Evolutionary conservation across 140 eudicot species (phyloP), one percentile per base, ranked within the genome.

Genomic region (Erigeron philadelphicus): DNA sequence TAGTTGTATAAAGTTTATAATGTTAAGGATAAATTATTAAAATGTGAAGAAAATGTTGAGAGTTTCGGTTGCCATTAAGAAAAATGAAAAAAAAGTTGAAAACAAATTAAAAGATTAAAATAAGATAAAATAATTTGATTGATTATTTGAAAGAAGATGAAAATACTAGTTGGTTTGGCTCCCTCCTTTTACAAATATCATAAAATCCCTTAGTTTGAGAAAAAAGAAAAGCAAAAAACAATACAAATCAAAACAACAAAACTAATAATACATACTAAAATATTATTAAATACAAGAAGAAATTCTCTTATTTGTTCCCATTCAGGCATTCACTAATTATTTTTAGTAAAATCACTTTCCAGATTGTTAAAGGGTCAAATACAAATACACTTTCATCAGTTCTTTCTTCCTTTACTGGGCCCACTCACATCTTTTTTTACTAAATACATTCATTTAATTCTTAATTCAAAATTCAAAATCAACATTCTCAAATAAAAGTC

Each of bases 321-420:
- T 46, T n/a, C n/a, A n/a, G n/a, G n/a, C n/a, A n/a, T n/a, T 71
- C 56, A 71, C 45, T 57, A 41, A 21, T 71, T 71, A 31, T 31
- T 31, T 31, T 31, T 31, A 31, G 38, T 71, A 44, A 17, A 12
- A 45, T 60, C 21, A 25, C 76, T 71, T 71, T 71, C 68, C 68
- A 71, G 76, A 71, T 71, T 46, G 76, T 71, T 44, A 49, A 16
- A 45, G 75, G 11, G 45, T 31, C 75, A 70, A 56, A 70, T 70
- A 45, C 75, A 58, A 58, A 11, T 60, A 31, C 38, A 31, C 49
- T 71, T 60, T 60, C 31, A 42, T 70, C 67, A 31, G 38, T 31
- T 31, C 38, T 31, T 4, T 31, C 25, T 31, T 31, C 38, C 5
- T 70, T 60, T 46, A 68, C 40, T 60, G 68, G 67, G 68, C 76